phyloP scores from a whole-genome alignment of 1,139 yeast genomes.

The Geotrichum europaeum region DNA sequence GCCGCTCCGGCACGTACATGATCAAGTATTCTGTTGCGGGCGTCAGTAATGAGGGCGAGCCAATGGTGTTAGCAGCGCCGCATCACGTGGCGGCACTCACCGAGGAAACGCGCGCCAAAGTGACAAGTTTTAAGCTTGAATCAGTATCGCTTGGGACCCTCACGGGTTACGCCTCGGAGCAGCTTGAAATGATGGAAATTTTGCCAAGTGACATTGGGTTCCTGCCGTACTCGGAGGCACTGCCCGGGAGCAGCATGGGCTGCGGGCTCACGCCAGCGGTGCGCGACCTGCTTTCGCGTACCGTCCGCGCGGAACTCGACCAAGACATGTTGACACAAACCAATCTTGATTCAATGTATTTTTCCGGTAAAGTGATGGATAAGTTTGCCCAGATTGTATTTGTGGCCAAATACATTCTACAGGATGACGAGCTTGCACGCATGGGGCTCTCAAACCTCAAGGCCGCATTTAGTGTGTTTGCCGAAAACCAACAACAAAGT shows the following conservation, averaged over 20 bases:
- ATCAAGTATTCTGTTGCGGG: conserved; percentile 53
- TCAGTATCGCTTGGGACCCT: conserved; percentile 65
- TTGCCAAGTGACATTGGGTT: conserved; percentile 48
- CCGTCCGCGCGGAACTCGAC: conserved; percentile 55
- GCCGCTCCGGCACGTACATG: conserved; percentile 39
- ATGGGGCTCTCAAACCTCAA: conserved; percentile 47
- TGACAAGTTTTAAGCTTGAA: conserved; percentile 48
- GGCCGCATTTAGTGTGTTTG: conserved; percentile 47
- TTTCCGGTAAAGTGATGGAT: conserved; percentile 59
- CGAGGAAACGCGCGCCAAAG: conserved; percentile 57
- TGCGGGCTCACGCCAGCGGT: conserved; percentile 49
- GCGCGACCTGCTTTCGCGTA: conserved; percentile 52
- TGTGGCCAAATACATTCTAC: conserved; percentile 54
- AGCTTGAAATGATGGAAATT: conserved; percentile 46
- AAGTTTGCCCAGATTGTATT: conserved; percentile 67
- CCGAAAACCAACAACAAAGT: conserved; percentile 46
- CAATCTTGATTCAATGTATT: conserved; percentile 47
- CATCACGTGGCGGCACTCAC: conserved; percentile 58
- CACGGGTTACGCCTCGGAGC: conserved; percentile 52
- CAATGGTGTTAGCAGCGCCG: conserved; percentile 63
- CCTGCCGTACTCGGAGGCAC: conserved; percentile 51
- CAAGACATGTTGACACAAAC: conserved; percentile 53
- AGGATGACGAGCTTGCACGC: conserved; percentile 47
- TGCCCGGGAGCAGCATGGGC: conserved; percentile 40
- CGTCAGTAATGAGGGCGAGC: conserved; percentile 44